Percentiles rank a stretch among this genome's conserved stretches.
Evolutionary conservation across 2,329 filamentous ascomycete genomes (phyloP).

Genomic region (Alternaria hordeiaustralica): DNA sequence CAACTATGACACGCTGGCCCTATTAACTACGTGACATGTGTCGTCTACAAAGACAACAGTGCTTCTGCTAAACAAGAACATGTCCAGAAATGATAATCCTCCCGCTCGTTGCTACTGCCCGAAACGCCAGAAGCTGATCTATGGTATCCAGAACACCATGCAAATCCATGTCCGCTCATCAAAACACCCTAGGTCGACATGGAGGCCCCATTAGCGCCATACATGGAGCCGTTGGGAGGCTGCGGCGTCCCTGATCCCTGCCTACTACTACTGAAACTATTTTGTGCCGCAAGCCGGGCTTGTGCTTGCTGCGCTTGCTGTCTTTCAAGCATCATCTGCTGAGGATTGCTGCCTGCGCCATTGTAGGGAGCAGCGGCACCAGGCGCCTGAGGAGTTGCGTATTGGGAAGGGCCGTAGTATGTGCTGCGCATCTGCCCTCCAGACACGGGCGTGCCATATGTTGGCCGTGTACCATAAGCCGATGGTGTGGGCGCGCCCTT

Average conservation of each 20-base stretch:
- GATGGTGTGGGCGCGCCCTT: slow-evolving; percentile 37
- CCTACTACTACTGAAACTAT: slow-evolving; percentile 40
- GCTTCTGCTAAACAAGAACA: background rate
- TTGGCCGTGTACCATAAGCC: slow-evolving; percentile 35
- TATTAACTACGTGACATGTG: slow-evolving; percentile 1
- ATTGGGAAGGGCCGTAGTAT: slow-evolving; percentile 44
- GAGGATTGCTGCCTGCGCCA: slow-evolving; percentile 33
- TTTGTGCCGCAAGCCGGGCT: slow-evolving; percentile 46
- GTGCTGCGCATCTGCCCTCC: slow-evolving; percentile 41
- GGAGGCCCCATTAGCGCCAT: slow-evolving; percentile 16
- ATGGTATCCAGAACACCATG: slow-evolving; percentile 21
- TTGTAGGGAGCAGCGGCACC: slow-evolving; percentile 30
- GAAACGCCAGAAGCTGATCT: slow-evolving; percentile 27
- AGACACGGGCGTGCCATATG: slow-evolving; percentile 36
- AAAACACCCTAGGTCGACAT: slow-evolving; percentile 27
- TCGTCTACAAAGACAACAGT: background rate
- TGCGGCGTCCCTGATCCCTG: slow-evolving; percentile 48
- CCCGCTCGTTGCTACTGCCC: background rate
- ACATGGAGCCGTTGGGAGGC: slow-evolving; percentile 37
- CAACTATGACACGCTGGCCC: background rate
- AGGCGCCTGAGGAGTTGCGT: slow-evolving; percentile 39
- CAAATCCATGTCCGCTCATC: slow-evolving; percentile 3
- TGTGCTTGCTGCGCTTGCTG: slow-evolving; percentile 46
- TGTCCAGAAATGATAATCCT: background rate
- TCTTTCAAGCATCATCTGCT: slow-evolving; percentile 46